phyloP scores from a whole-genome alignment of 768 basidiomycete genomes.

The Trametes coccinea region DNA sequence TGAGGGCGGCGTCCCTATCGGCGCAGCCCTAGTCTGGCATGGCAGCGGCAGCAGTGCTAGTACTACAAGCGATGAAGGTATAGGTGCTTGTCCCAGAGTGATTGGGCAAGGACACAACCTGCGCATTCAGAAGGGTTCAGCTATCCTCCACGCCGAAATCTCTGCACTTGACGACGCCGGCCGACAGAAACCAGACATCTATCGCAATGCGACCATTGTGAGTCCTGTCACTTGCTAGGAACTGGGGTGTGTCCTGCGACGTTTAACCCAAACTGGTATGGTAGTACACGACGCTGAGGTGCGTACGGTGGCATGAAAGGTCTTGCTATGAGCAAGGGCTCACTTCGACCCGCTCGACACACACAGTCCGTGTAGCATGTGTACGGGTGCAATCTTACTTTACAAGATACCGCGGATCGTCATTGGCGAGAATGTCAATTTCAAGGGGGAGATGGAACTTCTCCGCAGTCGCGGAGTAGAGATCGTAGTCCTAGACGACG shows the following conservation, averaged over 20 bases:
- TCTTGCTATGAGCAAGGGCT: background rate
- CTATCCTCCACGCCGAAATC: constrained; percentile 50
- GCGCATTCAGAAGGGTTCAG: constrained; percentile 44
- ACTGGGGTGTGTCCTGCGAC: background rate
- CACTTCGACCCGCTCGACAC: constrained; percentile 18
- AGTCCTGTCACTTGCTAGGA: constrained; percentile 19
- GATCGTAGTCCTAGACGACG: constrained; percentile 39
- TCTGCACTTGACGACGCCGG: constrained; percentile 56
- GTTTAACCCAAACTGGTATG: background rate
- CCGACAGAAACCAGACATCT: constrained; percentile 44
- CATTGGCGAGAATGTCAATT: constrained; percentile 61
- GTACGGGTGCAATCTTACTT: constrained; percentile 60
- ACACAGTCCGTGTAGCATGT: constrained; percentile 64
- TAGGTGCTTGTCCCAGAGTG: constrained; percentile 19
- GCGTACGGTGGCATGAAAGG: background rate
- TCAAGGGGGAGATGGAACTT: constrained; percentile 54
- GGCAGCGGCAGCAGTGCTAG: constrained; percentile 6
- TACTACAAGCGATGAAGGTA: too few species aligned
- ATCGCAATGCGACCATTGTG: constrained; percentile 52
- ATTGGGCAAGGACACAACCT: constrained; percentile 47
- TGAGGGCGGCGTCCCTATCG: constrained; percentile 67
- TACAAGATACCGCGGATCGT: constrained; percentile 67
- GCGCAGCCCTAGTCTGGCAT: constrained; percentile 45
- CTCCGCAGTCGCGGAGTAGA: constrained; percentile 55
- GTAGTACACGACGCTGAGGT: constrained; percentile 33